Base-by-base conservation (phyloP, 768 basidiomycete species). In the Hericium erinaceus region DNA sequence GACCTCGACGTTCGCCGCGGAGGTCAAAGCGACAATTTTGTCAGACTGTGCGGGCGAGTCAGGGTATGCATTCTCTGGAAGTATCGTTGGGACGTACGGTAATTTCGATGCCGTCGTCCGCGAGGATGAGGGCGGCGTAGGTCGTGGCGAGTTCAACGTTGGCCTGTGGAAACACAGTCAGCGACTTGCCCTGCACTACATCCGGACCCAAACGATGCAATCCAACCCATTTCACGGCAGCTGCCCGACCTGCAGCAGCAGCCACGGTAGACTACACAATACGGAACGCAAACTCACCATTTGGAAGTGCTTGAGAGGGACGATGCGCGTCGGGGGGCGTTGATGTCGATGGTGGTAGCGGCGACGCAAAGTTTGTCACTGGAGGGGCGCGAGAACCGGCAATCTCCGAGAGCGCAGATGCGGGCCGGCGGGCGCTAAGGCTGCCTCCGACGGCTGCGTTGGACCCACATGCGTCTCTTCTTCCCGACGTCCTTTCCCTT, bases 111-210 rank as follows among this genome's bases (percentile, higher is more conserved):
- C 87, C 87, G 64, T 97, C 95, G 77, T 98, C 97, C 65, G 94
- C 95, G 70, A 98, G 92, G 76, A 98, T 98, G 69, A 99, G 89
- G 65, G 93, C 91, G 69, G 95, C 94, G 78, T 98, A 98, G 66
- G 94, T 89, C 61, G 94, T 79, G 66, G 94, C 92, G 70, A 95
- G 89, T 72, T 98, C 95, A 55, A 70, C 59, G 68, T 80, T 74
- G 69, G 80, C 78, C 80, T 80, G 60, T 15, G 24, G 10, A 50
- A 20, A 11, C 4, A 9, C 24, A 1, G 28, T 50, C 49, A 50
- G 49, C 16, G 44, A 46, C 44, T 20, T 3, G n/a, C 20, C 7
- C 44, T 46, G 15, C 44, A 20, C 4, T 46, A 41, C 44, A 46
- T 46, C 44, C 15, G 44, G 7, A 33, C 4, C 28, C 28, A 5